Base-by-base conservation (phyloP, 371 early-diverging fungal genomes). In the Circinella umbellata region DNA sequence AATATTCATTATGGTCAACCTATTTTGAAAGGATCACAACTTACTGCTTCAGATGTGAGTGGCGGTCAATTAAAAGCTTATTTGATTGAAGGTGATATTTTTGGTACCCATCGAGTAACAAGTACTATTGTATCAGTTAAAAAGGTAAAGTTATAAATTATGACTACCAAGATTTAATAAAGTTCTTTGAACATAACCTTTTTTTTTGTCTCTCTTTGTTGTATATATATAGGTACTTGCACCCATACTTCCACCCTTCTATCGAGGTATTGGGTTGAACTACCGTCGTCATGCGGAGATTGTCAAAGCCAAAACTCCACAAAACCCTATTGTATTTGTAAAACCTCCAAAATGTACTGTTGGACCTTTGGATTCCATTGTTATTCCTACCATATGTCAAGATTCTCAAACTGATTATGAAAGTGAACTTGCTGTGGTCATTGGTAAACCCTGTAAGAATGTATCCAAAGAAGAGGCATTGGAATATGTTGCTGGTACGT, bases 201-300 rank as follows among this genome's bases (percentile, higher is more conserved):
- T 27, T 27, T 27, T 27, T 27, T 27, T 27, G 27, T 1, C 27
- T 2, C 27, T 27, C 11, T 9, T 9, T 42, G 42, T 9, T 11
- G 42, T 27, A 42, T 42, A 42, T 6, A 39, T 9, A 42, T 48
- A 78, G 77, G 69, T 88, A 10, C 75, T 88, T 4, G 74, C 88
- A 1, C 88, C 88, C 4, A 42, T 88, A 35, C 62, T 72, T 7
- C 73, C 73, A 15, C 61, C 71, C 6, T 69, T 78, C 48, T 81
- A 86, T 69, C 77, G 84, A 34, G 83, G 90, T 55, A 87, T 90
- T 49, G 90, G 90, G 1, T 73, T 90, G 34, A 90, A 90, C 69
- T 90, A 90, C 72, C 73, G 73, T 3, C 74, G 76, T 38, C 90
- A 90, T 70, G 90, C 90, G 2, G 75, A 69, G 10, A 88, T 88